A percentile compares a stretch with the other conserved stretches of the same genome.
Evolutionary conservation across 164 flowering plant genomes (phyloP).

Genomic region (Taxillus chinensis): DNA sequence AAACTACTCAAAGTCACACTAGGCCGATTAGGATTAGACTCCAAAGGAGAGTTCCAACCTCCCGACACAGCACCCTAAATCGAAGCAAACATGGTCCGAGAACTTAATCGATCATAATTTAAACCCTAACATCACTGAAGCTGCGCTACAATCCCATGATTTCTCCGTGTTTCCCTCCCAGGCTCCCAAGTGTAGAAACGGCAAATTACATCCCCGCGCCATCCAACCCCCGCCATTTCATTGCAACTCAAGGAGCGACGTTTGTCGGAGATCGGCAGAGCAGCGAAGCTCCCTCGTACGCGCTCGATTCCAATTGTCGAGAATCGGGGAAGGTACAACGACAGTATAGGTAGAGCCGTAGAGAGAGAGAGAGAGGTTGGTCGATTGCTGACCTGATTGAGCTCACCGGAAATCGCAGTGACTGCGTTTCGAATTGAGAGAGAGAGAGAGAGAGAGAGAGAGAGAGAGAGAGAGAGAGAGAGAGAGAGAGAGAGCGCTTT

Average conservation of each 20-base stretch:
- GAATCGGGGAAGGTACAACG: too few relatives aligned
- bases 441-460: too few relatives aligned
- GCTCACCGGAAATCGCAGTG: too few relatives aligned
- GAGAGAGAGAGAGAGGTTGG: too few relatives aligned
- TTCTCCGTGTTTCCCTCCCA: background rate
- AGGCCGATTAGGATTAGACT: slow-evolving; percentile 17
- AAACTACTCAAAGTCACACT: slow-evolving; percentile 2
- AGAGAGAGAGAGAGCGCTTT: too few relatives aligned
- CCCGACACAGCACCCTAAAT: slow-evolving; percentile 23
- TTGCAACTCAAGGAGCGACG: slow-evolving; percentile 9
- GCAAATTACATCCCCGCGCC: slow-evolving; percentile 16
- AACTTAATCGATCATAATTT: slow-evolving; percentile 23
- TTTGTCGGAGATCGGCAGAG: slow-evolving; percentile 16
- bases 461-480: too few relatives aligned
- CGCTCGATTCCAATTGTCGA: too few relatives aligned
- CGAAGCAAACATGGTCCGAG: slow-evolving; percentile 14
- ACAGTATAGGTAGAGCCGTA: too few relatives aligned
- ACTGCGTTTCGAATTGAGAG: too few relatives aligned
- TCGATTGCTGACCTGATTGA: too few relatives aligned
- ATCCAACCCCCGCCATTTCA: slow-evolving; percentile 13
- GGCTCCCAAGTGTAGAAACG: slow-evolving; percentile 10
- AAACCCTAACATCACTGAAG: slow-evolving; percentile 18
- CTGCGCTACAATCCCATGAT: background rate
- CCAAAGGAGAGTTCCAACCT: slow-evolving; percentile 13
- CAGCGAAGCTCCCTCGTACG: background rate